Percentiles rank a stretch among this genome's conserved stretches.
Evolutionary conservation across 495 filamentous ascomycete species (phyloP).

Genomic region (Mytilinidion resinicola): DNA sequence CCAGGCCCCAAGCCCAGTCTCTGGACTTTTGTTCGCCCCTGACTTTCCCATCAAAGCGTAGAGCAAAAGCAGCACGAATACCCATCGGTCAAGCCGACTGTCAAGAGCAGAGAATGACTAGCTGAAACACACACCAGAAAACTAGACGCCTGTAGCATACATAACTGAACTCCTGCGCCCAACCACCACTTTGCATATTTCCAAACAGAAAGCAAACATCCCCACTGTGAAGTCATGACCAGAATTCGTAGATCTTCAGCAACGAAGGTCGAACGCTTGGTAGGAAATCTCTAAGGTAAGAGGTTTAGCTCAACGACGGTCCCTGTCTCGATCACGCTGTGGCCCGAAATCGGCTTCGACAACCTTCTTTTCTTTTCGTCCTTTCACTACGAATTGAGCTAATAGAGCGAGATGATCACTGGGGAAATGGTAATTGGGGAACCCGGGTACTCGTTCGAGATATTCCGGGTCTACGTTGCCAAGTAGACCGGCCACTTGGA

Average conservation of each 20-base stretch:
- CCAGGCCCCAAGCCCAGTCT: neutral
- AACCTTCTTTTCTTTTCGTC: conserved; percentile 72
- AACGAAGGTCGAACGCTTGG: neutral
- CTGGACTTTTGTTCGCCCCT: too few relatives aligned
- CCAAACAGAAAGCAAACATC: neutral
- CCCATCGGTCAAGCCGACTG: too few relatives aligned
- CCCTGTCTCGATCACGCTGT: conserved; percentile 36
- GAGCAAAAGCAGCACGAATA: too few relatives aligned
- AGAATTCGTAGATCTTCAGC: neutral
- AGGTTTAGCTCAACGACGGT: conserved; percentile 4
- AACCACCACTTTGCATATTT: conserved; percentile 2
- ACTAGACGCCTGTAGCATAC: neutral
- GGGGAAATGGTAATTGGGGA: conserved; percentile 95
- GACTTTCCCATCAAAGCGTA: too few relatives aligned
- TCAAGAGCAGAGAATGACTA: neutral
- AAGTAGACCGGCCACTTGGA: conserved; percentile 80
- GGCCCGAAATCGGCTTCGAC: conserved; percentile 59
- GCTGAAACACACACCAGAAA: neutral
- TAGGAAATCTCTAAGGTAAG: neutral
- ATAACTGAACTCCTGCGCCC: conserved; percentile 1
- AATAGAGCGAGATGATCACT: conserved; percentile 92
- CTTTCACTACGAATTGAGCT: conserved; percentile 87
- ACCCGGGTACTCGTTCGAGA: conserved; percentile 83
- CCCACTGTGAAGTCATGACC: too few relatives aligned
- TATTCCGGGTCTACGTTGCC: conserved; percentile 89